These are phyloP conservation scores for Geotrichum carabidarum DNA, from an alignment of 1,139 yeast species.

Conservation along the genomic window DNA sequence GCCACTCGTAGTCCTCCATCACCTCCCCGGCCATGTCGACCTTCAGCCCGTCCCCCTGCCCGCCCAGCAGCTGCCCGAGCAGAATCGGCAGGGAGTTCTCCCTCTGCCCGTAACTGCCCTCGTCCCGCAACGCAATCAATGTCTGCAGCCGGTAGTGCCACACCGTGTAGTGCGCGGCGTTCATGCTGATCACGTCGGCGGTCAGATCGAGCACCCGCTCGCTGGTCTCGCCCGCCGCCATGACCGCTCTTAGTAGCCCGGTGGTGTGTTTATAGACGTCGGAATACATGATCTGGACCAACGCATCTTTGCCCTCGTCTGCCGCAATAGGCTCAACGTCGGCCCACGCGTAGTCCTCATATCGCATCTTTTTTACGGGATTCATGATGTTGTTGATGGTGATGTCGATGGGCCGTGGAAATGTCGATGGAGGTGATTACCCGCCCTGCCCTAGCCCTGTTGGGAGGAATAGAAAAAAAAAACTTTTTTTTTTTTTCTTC, in stretches of 20 bases:
- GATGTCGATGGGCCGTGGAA: not conserved
- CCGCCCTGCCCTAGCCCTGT: not conserved
- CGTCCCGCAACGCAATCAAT: slow-evolving; percentile 42
- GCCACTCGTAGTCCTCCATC: slow-evolving; percentile 51
- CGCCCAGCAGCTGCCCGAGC: not conserved
- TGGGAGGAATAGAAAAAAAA: slow-evolving; percentile 1
- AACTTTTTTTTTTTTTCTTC: slow-evolving; percentile 1
- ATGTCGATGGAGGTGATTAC: not conserved
- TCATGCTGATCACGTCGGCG: slow-evolving; percentile 53
- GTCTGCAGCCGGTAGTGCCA: slow-evolving; percentile 72
- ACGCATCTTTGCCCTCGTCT: slow-evolving; percentile 43
- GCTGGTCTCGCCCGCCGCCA: slow-evolving; percentile 57
- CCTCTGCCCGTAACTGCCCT: slow-evolving; percentile 27
- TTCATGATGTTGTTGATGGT: not conserved
- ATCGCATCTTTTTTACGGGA: not conserved
- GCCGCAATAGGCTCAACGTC: slow-evolving; percentile 35
- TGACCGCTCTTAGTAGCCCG: slow-evolving; percentile 58
- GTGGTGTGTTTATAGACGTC: slow-evolving; percentile 61
- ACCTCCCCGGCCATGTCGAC: slow-evolving; percentile 6
- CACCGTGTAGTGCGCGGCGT: slow-evolving; percentile 88
- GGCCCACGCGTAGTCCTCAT: slow-evolving; percentile 31
- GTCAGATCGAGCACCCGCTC: slow-evolving; percentile 69
- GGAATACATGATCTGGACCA: slow-evolving; percentile 74
- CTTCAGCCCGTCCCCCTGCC: not conserved
- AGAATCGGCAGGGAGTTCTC: slow-evolving; percentile 19